Conservation (phyloP, 306 rosid genomes). For the Trifolium fragiferum region DNA sequence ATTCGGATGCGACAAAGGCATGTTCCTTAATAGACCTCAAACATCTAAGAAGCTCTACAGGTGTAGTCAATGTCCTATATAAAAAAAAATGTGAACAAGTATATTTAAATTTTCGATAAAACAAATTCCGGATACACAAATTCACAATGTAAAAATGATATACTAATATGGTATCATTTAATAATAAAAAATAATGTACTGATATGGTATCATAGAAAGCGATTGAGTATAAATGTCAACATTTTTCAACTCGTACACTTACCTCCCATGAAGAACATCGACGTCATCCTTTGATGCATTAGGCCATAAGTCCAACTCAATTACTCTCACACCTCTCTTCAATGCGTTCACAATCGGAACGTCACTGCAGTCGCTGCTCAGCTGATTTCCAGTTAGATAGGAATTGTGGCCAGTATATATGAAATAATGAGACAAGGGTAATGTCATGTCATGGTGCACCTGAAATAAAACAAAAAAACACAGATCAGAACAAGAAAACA, state of each 20-base stretch:
- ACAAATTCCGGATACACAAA: constrained; percentile 4
- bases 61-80: constrained; percentile 88
- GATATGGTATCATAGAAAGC: not conserved
- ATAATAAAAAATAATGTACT: not conserved
- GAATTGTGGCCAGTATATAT: constrained; percentile 96
- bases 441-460: constrained; percentile 92
- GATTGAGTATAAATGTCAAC: not conserved
- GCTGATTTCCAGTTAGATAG: constrained; percentile 94
- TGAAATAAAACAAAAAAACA: constrained; percentile 45
- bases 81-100: constrained; percentile 18
- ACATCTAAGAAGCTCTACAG: constrained; percentile 89
- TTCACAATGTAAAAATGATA: not conserved
- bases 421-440: constrained; percentile 91
- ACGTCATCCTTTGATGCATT: constrained; percentile 74
- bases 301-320: constrained; percentile 98
- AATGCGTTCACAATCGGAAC: constrained; percentile 77
- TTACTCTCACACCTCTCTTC: constrained; percentile 87
- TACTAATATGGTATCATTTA: not conserved
- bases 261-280: constrained; percentile 99
- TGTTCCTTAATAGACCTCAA: constrained; percentile 80
- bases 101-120: constrained; percentile 23
- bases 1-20: constrained; percentile 83
- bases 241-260: not conserved
- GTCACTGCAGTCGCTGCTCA: constrained; percentile 96
- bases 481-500: constrained; percentile 34